Evolutionary conservation across 2,329 filamentous ascomycete genomes (phyloP), one percentile per base, ranked within the genome.

Genomic region (Cladophialophora exuberans): DNA sequence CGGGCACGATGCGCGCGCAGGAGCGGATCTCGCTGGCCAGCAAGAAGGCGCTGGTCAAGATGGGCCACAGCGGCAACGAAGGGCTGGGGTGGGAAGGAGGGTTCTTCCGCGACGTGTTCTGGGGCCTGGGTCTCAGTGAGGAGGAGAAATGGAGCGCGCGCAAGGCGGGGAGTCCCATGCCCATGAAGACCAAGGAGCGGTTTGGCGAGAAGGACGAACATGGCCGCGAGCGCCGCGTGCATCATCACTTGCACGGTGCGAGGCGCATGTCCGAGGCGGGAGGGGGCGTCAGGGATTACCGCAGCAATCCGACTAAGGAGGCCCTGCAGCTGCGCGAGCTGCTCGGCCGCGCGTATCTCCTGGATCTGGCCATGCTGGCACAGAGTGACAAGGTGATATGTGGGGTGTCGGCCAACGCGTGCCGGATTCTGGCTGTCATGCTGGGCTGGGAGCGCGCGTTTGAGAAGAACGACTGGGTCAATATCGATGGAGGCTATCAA

Each of bases 31-130:
- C 85, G 18, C 80, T 95, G 5, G 88, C 89, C 85, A 11, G 88
- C 87, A 62, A 96, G 83, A 47, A 90, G 81, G 45, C 79, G 81
- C 55, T 71, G n/a, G 64, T 64, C 13, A 58, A 59, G 18, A 49
- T 49, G 46, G 46, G 46, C 23, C 46, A 49, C 4, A 17, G 15
- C 35, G 35, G 39, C 20, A 5, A 22, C 9, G 62, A 54, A 10
- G 86, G 91, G 67, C 85, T 89, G 35, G 90, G 90, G 25, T 95
- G 90, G 90, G 90, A 95, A 69, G 90, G 90, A 15, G 90, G 90
- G 1, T 96, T 95, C 76, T 95, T 88, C 72, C 81, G 82, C 11
- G 82, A 84, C 64, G 86, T 94, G 72, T 95, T 95, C 72, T 92
- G 88, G 83, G 87, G 85, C 46, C 76, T 95, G 1, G 90, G 88